These are phyloP conservation scores for Myriosclerotinia scirpicola DNA, from an alignment of 2,329 filamentous ascomycete genomes.

Conservation along the genomic window DNA sequence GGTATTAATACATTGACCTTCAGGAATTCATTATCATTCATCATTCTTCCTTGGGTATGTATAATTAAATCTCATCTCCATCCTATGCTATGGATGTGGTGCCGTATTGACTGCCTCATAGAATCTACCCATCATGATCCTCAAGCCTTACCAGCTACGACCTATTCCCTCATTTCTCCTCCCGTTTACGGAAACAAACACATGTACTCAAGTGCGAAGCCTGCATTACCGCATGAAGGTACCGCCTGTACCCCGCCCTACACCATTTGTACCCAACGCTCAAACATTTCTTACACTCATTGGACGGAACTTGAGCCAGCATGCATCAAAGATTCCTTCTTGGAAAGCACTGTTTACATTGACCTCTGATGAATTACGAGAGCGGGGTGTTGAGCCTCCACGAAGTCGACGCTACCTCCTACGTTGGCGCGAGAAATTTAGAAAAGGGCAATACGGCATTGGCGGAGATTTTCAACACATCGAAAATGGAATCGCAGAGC, in stretches of 20 bases:
- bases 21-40: not conserved
- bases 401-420: slow-evolving; percentile 81
- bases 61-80: not conserved
- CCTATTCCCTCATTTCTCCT: slow-evolving; percentile 39
- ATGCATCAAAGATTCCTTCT: slow-evolving; percentile 81
- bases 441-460: slow-evolving; percentile 72
- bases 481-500: slow-evolving; percentile 52
- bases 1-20: slow-evolving; percentile 10
- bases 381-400: slow-evolving; percentile 83
- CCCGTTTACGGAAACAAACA: slow-evolving; percentile 38
- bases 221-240: slow-evolving; percentile 45
- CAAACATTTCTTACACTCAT: slow-evolving; percentile 86
- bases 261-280: slow-evolving; percentile 82
- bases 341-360: slow-evolving; percentile 91
- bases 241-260: slow-evolving; percentile 63
- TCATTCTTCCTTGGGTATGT: slow-evolving; percentile 1
- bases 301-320: slow-evolving; percentile 79
- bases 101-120: slow-evolving; percentile 21
- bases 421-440: slow-evolving; percentile 83
- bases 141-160: slow-evolving; percentile 34
- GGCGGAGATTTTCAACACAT: slow-evolving; percentile 82
- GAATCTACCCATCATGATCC: slow-evolving; percentile 34
- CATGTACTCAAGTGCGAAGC: slow-evolving; percentile 39
- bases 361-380: slow-evolving; percentile 72
- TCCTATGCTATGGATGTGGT: not conserved